These are phyloP conservation scores for Coniella vitis DNA, from an alignment of 2,329 filamentous ascomycete species.

Conservation along the genomic window DNA sequence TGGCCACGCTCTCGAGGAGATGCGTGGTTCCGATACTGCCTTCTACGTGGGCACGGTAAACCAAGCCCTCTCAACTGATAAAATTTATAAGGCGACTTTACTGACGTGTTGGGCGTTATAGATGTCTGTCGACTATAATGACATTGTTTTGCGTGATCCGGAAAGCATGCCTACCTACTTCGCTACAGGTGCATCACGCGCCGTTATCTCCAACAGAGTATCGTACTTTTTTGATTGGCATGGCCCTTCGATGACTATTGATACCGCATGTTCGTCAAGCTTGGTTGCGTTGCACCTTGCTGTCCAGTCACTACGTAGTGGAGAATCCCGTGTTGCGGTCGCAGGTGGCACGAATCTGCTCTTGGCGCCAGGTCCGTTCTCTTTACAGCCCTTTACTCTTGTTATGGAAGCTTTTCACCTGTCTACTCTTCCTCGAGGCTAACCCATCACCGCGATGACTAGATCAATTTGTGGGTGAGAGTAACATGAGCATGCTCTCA, in stretches of 20 bases:
- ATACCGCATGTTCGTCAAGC: conserved; percentile 37
- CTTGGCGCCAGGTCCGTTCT: conserved; percentile 20
- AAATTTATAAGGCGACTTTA: too few species aligned
- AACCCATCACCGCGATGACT: too few species aligned
- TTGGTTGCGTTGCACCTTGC: conserved; percentile 33
- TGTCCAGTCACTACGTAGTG: conserved; percentile 25
- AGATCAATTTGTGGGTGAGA: not conserved
- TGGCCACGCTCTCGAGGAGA: conserved; percentile 15
- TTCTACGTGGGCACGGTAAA: conserved; percentile 24
- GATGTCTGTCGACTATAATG: conserved; percentile 21
- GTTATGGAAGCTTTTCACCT: too few species aligned
- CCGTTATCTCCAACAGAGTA: conserved; percentile 29
- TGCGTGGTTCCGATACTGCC: conserved; percentile 20
- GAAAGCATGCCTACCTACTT: conserved; percentile 23
- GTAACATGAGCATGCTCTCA: conserved; percentile 29
- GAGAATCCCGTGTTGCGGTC: conserved; percentile 25
- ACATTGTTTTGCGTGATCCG: conserved; percentile 10
- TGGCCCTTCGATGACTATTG: conserved; percentile 33
- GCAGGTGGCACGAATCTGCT: conserved; percentile 29
- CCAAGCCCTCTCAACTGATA: too few species aligned
- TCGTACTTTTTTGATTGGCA: conserved; percentile 33
- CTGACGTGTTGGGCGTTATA: too few species aligned
- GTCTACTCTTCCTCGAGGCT: too few species aligned
- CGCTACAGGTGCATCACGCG: conserved; percentile 15
- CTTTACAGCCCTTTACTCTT: conserved; percentile 13